phyloP scores from a whole-genome alignment of 2,329 filamentous ascomycete genomes.

The Xylariaceae sp. region DNA sequence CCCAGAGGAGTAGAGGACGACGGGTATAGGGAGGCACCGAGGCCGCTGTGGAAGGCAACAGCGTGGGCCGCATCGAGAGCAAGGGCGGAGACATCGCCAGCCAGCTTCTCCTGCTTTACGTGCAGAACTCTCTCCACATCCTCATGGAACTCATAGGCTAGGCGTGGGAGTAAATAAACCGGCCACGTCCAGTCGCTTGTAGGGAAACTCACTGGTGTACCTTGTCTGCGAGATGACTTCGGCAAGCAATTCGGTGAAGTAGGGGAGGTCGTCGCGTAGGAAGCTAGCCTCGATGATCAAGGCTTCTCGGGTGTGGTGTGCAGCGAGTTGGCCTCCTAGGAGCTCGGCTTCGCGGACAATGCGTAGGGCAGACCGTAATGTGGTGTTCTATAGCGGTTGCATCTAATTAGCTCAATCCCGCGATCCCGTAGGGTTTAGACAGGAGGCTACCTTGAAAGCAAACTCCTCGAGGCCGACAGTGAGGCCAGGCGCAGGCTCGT shows the following conservation, averaged over 20 bases:
- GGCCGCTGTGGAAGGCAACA: conserved; percentile 61
- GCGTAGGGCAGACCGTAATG: conserved; percentile 81
- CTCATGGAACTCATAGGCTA: conserved; percentile 88
- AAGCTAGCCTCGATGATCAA: conserved; percentile 91
- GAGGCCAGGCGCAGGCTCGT: conserved; percentile 83
- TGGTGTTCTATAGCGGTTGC: conserved; percentile 62
- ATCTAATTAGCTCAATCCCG: conserved; percentile 46
- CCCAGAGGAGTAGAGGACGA: conserved; percentile 65
- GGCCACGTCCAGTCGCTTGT: conserved; percentile 12
- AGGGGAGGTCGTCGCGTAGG: conserved; percentile 90
- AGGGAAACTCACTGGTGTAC: conserved; percentile 62
- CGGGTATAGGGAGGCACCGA: conserved; percentile 74
- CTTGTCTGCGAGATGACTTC: conserved; percentile 88
- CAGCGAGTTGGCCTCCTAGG: conserved; percentile 80
- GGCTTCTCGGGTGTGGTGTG: conserved; percentile 90
- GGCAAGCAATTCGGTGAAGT: conserved; percentile 92
- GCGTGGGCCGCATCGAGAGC: conserved; percentile 80
- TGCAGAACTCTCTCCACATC: conserved; percentile 75
- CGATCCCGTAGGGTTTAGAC: conserved; percentile 27
- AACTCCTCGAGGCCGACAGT: conserved; percentile 89
- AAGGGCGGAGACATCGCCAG: conserved; percentile 58
- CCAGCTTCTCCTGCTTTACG: conserved; percentile 69
- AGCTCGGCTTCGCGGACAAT: conserved; percentile 95
- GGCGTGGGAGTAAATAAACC: conserved; percentile 16
- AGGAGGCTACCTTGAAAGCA: conserved; percentile 80